Conservation (phyloP, 2,329 filamentous ascomycete genomes). For the Scytalidium lignicola region DNA sequence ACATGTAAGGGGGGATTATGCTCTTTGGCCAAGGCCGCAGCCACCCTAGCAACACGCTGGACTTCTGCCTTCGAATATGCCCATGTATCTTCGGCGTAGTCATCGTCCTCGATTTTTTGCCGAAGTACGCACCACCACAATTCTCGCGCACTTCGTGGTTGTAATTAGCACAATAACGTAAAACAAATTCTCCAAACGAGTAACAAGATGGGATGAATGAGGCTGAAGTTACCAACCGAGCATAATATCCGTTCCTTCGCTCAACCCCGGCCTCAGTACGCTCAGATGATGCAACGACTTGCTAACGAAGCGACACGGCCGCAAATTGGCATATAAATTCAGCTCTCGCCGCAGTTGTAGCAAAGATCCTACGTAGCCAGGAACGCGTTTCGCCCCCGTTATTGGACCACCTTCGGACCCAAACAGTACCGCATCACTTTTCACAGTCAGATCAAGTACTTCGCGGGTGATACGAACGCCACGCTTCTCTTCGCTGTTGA, state of each 20-base stretch:
- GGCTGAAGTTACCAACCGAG: too few relatives aligned
- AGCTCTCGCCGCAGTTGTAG: neutral
- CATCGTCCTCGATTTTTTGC: conserved; percentile 1
- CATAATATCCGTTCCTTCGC: conserved; percentile 2
- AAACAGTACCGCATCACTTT: neutral
- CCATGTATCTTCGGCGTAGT: neutral
- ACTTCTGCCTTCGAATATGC: neutral
- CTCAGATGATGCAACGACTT: neutral
- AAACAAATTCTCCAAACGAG: too few relatives aligned
- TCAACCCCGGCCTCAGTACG: neutral
- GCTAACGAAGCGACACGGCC: conserved; percentile 1
- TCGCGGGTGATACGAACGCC: neutral
- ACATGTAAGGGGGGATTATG: conserved; percentile 1
- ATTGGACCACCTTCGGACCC: conserved; percentile 1
- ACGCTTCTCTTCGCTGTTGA: neutral
- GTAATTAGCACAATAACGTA: too few relatives aligned
- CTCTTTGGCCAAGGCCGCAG: neutral
- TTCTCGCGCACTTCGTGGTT: conserved; percentile 1
- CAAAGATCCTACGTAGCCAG: conserved; percentile 85
- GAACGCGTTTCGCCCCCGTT: conserved; percentile 71
- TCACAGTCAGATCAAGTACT: neutral
- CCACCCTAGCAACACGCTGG: conserved; percentile 2
- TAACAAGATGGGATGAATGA: too few relatives aligned
- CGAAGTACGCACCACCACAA: conserved; percentile 3
- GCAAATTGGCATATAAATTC: conserved; percentile 1